Evolutionary conservation across 257 asterid species (phyloP), one percentile per base, ranked within the genome.

Genomic region (Hygrophila difformis): DNA sequence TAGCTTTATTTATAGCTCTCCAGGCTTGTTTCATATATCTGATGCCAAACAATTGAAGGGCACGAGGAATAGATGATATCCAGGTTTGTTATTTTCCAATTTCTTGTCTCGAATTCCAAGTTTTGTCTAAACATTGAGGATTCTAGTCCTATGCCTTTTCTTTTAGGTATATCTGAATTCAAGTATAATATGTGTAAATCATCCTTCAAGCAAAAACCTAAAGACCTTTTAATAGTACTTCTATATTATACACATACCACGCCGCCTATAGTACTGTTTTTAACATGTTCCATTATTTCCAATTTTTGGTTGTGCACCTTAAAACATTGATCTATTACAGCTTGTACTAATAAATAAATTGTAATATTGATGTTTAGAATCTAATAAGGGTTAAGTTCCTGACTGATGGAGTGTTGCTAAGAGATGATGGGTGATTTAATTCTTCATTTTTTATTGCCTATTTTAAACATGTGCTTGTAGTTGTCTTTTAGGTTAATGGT

Each of bases 351-450:
- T 24, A 24, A 39, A 26, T 48, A 6, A 63, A 47, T 29, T 67
- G 51, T 58, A 60, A 17, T 62, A 24, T 66, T 59, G 46, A 65
- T 64, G 67, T 53, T 44, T 81, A 85, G 98, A 88, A 82, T 53
- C 57, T 66, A 47, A 89, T 96, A 3, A 64, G 84, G 77, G 67
- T 89, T 57, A 89, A 89, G 29, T 89, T 82, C 69, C 77, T 85
- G 37, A 89, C 98, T 33, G 98, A 89, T 74, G 98, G 98, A 63
- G 96, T 89, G 48, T 67, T 89, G 71, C 72, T 89, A 42, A 73
- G 96, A 55, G 96, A 89, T 89, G 98, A 89, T 89, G 98, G 96
- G 79, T 62, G 96, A 89, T 76, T n/a, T n/a, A n/a, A n/a, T n/a
- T n/a, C n/a, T n/a, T n/a, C n/a, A n/a, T n/a, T n/a, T n/a, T n/a